Base-by-base conservation (phyloP, 331 rosid species). In the Arachis monticola region DNA sequence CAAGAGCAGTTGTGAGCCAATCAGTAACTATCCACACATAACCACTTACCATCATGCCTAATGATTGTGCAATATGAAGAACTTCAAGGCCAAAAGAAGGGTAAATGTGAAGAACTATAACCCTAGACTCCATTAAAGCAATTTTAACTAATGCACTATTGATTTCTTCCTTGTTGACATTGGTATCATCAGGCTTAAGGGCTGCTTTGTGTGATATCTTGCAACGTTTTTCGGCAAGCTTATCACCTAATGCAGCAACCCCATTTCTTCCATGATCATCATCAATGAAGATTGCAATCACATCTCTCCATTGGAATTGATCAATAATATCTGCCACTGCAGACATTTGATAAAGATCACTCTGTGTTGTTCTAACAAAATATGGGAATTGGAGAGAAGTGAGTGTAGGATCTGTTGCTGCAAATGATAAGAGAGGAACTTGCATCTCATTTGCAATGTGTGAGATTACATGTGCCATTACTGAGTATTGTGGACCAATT, bases 1-100 rank as follows among this genome's bases (percentile, higher is more conserved):
- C 83, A 52, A 74, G 47, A 0, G 17, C 3, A 5, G 83, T 80
- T 0, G 80, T 13, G 53, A 80, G 83, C 83, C 83, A 92, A 77
- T 92, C 93, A 2, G 97, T 89, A 55, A 91, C 85, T 65, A 92
- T 86, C 97, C 97, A 92, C 17, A 86, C 97, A 85, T 85, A 92
- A 11, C 97, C 96, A 80, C 69, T 84, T 12, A 73, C 86, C 87
- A 83, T 83, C 95, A 92, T 89, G 83, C 81, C 78, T 50, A 92
- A 88, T 57, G 87, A 81, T 10, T 66, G 46, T 27, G 96, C 97
- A 71, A 77, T 83, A 13, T 69, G 48, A 60, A 92, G 80, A 13
- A 92, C 78, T 5, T 64, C 42, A 55, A 87, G 57, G 32, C 97
- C 96, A 27, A 69, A 79, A 67, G 61, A 57, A 35, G 93, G 81